Evolutionary conservation across 169 alveolate genomes (phyloP).

Genomic region (Plasmodium fragile): DNA sequence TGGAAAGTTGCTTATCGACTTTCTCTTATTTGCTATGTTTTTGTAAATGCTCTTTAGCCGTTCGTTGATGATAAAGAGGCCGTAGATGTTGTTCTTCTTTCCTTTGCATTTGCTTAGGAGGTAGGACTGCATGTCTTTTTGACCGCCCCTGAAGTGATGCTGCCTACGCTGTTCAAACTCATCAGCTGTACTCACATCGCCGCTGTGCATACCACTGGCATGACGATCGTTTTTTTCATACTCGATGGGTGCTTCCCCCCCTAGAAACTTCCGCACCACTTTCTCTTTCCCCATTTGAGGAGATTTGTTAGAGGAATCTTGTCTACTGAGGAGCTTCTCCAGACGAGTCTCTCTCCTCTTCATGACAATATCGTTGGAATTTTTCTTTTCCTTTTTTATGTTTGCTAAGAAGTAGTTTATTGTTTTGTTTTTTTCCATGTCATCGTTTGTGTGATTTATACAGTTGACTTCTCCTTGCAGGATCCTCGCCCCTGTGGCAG

Average conservation of each 20-base stretch:
- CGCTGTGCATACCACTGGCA: background rate
- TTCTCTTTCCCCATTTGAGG: background rate
- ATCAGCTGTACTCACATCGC: too few relatives aligned
- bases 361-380: constrained; percentile 8
- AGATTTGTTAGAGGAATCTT: background rate
- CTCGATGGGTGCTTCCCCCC: background rate
- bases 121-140: constrained; percentile 9
- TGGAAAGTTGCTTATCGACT: constrained; percentile 55
- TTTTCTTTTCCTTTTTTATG: constrained; percentile 26
- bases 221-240: background rate
- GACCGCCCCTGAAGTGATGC: background rate
- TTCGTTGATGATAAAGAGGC: constrained; percentile 54
- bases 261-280: background rate
- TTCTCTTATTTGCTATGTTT: constrained; percentile 33
- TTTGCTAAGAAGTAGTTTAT: constrained; percentile 30
- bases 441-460: background rate
- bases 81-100: constrained; percentile 54
- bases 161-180: background rate
- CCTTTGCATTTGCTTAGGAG: constrained; percentile 33
- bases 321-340: background rate
- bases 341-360: background rate
- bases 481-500: background rate
- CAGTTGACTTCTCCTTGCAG: background rate
- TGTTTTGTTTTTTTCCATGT: constrained; percentile 14
- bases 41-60: constrained; percentile 45